Evolutionary conservation across 352 stramenopile species (phyloP).

Genomic region (Phytophthora hibernalis): DNA sequence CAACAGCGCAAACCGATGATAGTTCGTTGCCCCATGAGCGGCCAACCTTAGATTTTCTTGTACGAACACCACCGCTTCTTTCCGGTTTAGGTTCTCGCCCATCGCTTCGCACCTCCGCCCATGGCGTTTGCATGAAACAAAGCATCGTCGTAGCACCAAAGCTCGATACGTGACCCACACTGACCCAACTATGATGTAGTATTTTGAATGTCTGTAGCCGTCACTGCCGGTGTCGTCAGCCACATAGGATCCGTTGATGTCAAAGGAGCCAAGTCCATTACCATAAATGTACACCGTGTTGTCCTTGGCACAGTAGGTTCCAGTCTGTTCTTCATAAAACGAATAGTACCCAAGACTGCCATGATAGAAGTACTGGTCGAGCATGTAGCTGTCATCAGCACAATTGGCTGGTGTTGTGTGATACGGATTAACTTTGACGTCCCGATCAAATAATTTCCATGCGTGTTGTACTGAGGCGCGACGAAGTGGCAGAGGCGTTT

Average conservation of each 20-base stretch:
- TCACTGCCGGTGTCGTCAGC: not conserved
- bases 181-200: not conserved
- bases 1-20: constrained; percentile 14
- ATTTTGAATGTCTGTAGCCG: not conserved
- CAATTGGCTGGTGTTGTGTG: constrained; percentile 16
- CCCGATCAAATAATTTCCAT: constrained; percentile 20
- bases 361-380: constrained; percentile 27
- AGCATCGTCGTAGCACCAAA: not conserved
- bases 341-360: constrained; percentile 3
- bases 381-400: constrained; percentile 12
- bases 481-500: constrained; percentile 30
- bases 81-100: constrained; percentile 1
- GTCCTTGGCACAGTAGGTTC: not conserved
- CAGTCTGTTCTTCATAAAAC: constrained; percentile 12
- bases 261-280: constrained; percentile 1
- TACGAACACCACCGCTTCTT: constrained; percentile 15
- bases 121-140: constrained; percentile 4
- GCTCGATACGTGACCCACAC: constrained; percentile 33
- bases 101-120: not conserved
- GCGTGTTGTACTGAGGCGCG: constrained; percentile 23
- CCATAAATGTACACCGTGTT: not conserved
- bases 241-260: not conserved
- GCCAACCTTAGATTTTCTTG: constrained; percentile 11
- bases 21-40: constrained; percentile 13
- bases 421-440: constrained; percentile 1